Conservation (phyloP, 2,329 filamentous ascomycete genomes). For the Aspergillus candidus region DNA sequence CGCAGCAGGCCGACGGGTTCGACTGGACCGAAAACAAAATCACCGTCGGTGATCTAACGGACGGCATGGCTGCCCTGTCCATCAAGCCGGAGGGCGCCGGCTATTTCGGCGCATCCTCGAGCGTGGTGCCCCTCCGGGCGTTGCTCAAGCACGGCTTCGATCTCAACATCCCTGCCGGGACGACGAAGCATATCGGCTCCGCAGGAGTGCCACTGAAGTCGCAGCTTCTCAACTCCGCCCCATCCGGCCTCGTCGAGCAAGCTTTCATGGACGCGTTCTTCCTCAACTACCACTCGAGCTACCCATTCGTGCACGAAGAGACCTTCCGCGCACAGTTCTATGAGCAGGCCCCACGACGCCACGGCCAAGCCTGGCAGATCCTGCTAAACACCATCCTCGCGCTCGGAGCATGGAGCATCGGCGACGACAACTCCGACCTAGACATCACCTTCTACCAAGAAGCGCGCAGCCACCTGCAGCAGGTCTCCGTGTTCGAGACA, state of each 20-base stretch:
- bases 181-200: conserved; percentile 16
- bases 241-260: conserved; percentile 35
- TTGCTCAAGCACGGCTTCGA: conserved; percentile 36
- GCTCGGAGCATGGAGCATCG: conserved; percentile 41
- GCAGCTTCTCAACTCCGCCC: conserved; percentile 33
- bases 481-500: conserved; percentile 43
- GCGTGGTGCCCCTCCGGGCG: conserved; percentile 35
- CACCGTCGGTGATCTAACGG: conserved; percentile 33
- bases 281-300: conserved; percentile 41
- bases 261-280: conserved; percentile 44
- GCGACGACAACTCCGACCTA: conserved; percentile 36
- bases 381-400: conserved; percentile 43
- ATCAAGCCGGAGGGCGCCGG: conserved; percentile 36
- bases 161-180: conserved; percentile 30
- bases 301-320: conserved; percentile 45
- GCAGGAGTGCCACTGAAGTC: conserved; percentile 32
- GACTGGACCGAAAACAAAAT: conserved; percentile 37
- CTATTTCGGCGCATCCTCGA: conserved; percentile 37
- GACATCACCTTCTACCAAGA: conserved; percentile 45
- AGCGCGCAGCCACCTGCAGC: conserved; percentile 42
- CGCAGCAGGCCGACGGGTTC: conserved; percentile 35
- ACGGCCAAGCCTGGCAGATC: conserved; percentile 41
- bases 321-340: conserved; percentile 45
- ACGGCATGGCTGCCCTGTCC: conserved; percentile 38
- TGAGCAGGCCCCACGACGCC: conserved; percentile 38